Percentiles rank a stretch among this genome's conserved stretches.
Evolutionary conservation across 768 basidiomycete genomes (phyloP).

Genomic region (Mycena capillaripes): DNA sequence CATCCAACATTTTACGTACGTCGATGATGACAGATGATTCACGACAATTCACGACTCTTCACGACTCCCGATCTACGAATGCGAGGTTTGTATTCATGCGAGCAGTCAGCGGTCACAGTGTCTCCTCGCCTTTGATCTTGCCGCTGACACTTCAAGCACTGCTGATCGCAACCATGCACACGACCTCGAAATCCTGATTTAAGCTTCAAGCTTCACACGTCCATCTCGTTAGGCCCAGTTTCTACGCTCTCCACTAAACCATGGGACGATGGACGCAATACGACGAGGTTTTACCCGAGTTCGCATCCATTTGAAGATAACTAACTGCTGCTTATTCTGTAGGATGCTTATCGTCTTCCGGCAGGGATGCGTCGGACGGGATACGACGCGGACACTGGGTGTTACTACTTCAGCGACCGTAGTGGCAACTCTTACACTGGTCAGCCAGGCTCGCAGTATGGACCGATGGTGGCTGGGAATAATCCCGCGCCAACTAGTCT

Average conservation of each 20-base stretch:
- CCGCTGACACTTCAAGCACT: too few relatives aligned
- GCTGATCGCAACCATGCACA: slow-evolving; percentile 15
- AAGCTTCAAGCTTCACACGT: slow-evolving; percentile 26
- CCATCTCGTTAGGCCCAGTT: slow-evolving; percentile 3
- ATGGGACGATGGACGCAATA: slow-evolving; percentile 40
- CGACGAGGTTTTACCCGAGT: slow-evolving; percentile 28
- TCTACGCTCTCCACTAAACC: neutral
- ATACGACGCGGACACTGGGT: slow-evolving; percentile 65
- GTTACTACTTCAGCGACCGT: slow-evolving; percentile 59
- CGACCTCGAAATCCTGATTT: slow-evolving; percentile 15
- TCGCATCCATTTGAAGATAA: neutral
- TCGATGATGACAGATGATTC: too few relatives aligned
- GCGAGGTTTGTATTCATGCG: too few relatives aligned
- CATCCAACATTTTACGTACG: too few relatives aligned
- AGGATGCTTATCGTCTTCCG: slow-evolving; percentile 69
- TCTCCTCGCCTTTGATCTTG: too few relatives aligned
- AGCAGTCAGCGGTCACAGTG: too few relatives aligned
- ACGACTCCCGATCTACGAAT: too few relatives aligned
- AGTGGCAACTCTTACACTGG: slow-evolving; percentile 61
- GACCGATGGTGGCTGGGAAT: slow-evolving; percentile 34
- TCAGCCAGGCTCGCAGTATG: slow-evolving; percentile 59
- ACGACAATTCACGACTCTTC: too few relatives aligned
- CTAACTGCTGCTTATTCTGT: neutral
- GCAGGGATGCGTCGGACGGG: slow-evolving; percentile 65
- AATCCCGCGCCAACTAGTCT: neutral